Evolutionary conservation across 257 asterid species (phyloP).

Genomic region (Verbascum thapsus): DNA sequence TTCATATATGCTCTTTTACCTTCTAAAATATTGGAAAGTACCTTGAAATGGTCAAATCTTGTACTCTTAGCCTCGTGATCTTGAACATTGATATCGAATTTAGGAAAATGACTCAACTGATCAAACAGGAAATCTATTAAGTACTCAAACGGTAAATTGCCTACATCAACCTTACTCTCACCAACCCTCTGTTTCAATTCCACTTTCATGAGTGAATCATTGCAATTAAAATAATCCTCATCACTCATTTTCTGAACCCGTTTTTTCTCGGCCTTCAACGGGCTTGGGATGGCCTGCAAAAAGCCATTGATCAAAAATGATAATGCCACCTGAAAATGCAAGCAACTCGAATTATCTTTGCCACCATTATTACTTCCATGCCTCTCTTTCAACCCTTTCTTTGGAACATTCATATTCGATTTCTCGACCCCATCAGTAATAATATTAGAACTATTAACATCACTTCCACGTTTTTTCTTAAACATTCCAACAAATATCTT

Average conservation of each 20-base stretch:
- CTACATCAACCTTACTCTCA: constrained; percentile 48
- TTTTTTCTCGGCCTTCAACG: constrained; percentile 60
- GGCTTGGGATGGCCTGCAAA: constrained; percentile 71
- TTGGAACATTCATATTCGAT: constrained; percentile 31
- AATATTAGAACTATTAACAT: constrained; percentile 19
- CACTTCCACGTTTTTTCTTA: constrained; percentile 46
- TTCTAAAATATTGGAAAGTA: constrained; percentile 61
- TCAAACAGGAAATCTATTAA: constrained; percentile 69
- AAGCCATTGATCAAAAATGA: constrained; percentile 63
- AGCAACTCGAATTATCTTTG: constrained; percentile 52
- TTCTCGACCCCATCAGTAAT: constrained; percentile 32
- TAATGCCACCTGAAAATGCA: constrained; percentile 68
- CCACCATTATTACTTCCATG: constrained; percentile 43
- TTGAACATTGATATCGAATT: constrained; percentile 53
- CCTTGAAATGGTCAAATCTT: constrained; percentile 60
- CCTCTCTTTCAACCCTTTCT: constrained; percentile 63
- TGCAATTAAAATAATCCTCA: constrained; percentile 32
- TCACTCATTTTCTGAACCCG: constrained; percentile 45
- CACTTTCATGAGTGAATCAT: constrained; percentile 34
- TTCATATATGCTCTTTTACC: constrained; percentile 85
- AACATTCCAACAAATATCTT: constrained; percentile 66
- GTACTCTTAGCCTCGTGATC: constrained; percentile 47
- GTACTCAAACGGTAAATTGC: constrained; percentile 63
- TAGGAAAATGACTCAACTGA: constrained; percentile 67
- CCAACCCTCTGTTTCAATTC: constrained; percentile 30